Base-by-base conservation (phyloP, 2,329 filamentous ascomycete genomes). In the Ophiostoma perfectum region DNA sequence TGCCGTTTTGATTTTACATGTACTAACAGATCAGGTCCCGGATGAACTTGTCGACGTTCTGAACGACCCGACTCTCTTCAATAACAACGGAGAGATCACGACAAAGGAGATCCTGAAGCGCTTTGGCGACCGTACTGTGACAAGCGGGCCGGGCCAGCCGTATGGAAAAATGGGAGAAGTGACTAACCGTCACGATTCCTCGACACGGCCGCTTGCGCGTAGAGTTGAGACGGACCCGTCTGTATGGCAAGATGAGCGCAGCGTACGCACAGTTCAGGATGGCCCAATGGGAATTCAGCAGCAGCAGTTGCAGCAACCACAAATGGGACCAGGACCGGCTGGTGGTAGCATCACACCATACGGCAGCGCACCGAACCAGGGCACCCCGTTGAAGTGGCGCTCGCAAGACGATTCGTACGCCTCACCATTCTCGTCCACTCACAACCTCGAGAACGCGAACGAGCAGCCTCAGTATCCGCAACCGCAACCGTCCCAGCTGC, bases 61-160 rank as follows among this genome's bases (percentile, higher is more conserved):
- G 39, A 91, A 89, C 75, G 94, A 99, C 77, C 89, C 89, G 4
- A 85, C 86, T 36, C 86, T 97, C 66, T 94, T 96, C 78, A 92
- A 89, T 76, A 90, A 88, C 75, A 89, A 85, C 72, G 89, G 90
- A 63, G 94, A 99, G 70, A 89, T 97, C 71, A 97, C 94, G 1
- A 96, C 93, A 5, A 99, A 99, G 78, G 95, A 99, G 75, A 98
- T 99, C 67, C 84, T 99, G 66, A 96, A 94, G 77, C 88, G 92
- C 68, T 97, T 96, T 78, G 93, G 93, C 65, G 92, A 96, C 75
- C 89, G 95, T 2, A 71, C 79, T 1, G 55, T 62, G 68, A 75
- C 76, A 0, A 80, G 76, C 69, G 82, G 82, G 12, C 81, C 81
- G 6, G 80, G 83, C 60, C 80, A 88, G 80, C 79, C 90, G 81